A percentile compares a stretch with the other conserved stretches of the same genome.
These are phyloP conservation scores for Annulohypoxylon maeteangense DNA, from an alignment of 495 filamentous ascomycete genomes.

Conservation along the genomic window DNA sequence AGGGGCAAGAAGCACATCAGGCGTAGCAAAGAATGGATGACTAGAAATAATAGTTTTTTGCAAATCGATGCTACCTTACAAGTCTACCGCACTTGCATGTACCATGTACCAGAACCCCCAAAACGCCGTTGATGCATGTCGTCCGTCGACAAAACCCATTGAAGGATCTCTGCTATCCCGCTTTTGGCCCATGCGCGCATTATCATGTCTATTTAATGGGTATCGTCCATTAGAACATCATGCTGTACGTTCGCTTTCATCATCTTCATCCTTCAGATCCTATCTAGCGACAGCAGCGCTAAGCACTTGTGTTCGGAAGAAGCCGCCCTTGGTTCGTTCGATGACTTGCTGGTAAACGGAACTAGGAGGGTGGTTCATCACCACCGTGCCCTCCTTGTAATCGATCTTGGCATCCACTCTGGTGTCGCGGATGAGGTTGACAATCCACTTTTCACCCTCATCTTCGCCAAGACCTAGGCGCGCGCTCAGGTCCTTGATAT, in stretches of 20 bases:
- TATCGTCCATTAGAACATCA: conserved; percentile 35
- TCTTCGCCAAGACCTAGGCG: conserved; percentile 89
- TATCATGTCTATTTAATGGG: conserved; percentile 37
- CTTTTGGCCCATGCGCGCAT: conserved; percentile 16
- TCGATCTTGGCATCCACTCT: conserved; percentile 98
- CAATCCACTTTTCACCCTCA: conserved; percentile 99
- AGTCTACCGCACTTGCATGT: conserved; percentile 37
- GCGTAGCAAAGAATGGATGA: neutral
- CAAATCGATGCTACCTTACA: conserved; percentile 47
- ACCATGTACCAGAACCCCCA: conserved; percentile 38
- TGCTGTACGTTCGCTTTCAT: neutral
- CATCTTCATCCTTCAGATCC: neutral
- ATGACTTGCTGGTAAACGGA: conserved; percentile 99
- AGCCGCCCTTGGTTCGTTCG: conserved; percentile 93
- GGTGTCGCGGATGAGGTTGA: conserved; percentile 97
- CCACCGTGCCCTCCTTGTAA: conserved; percentile 96
- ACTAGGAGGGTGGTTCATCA: conserved; percentile 99
- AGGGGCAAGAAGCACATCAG: neutral
- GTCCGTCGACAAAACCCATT: conserved; percentile 28
- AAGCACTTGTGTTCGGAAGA: conserved; percentile 86
- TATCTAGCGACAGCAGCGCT: conserved; percentile 61
- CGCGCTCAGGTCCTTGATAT: conserved; percentile 94
- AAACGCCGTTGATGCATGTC: conserved; percentile 49
- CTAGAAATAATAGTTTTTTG: conserved; percentile 23
- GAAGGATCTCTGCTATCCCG: conserved; percentile 16